Evolutionary conservation across 1,139 yeast genomes (phyloP).

Genomic region (Saccharomyces uvarum): DNA sequence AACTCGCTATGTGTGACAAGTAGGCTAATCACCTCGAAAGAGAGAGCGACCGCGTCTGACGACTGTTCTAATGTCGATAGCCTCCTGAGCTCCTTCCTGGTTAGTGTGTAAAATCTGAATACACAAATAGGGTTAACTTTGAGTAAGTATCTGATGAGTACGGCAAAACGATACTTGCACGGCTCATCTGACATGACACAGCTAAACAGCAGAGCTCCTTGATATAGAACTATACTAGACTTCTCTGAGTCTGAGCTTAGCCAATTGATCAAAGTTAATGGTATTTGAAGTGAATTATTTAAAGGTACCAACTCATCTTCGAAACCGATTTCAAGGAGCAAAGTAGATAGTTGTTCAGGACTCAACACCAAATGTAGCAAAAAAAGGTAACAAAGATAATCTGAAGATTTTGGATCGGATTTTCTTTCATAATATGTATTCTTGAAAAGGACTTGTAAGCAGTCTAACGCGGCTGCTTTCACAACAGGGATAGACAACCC

Average conservation of each 20-base stretch:
- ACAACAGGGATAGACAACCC: constrained; percentile 61
- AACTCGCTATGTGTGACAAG: constrained; percentile 32
- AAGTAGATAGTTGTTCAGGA: constrained; percentile 42
- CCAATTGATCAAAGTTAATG: constrained; percentile 44
- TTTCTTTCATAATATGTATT: constrained; percentile 34
- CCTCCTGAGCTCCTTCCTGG: constrained; percentile 38
- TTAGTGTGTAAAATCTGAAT: constrained; percentile 40
- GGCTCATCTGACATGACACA: constrained; percentile 45
- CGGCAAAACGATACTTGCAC: constrained; percentile 47
- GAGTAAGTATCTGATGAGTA: constrained; percentile 41
- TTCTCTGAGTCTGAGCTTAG: constrained; percentile 37
- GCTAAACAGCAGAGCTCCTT: constrained; percentile 48
- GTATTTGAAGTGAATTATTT: constrained; percentile 39
- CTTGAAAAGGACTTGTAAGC: constrained; percentile 45
- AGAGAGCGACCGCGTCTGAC: constrained; percentile 25
- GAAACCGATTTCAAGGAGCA: constrained; percentile 42
- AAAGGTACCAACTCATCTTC: constrained; percentile 31
- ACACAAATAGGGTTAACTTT: constrained; percentile 34
- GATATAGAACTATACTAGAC: constrained; percentile 43
- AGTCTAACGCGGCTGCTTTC: constrained; percentile 45
- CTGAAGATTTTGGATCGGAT: constrained; percentile 12
- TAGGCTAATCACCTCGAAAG: constrained; percentile 31
- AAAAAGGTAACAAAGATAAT: constrained; percentile 42
- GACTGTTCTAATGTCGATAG: constrained; percentile 28
- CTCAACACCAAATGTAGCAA: constrained; percentile 48